Evolutionary conservation across 2,329 filamentous ascomycete genomes (phyloP).

Genomic region (Myrmaecium sp.): DNA sequence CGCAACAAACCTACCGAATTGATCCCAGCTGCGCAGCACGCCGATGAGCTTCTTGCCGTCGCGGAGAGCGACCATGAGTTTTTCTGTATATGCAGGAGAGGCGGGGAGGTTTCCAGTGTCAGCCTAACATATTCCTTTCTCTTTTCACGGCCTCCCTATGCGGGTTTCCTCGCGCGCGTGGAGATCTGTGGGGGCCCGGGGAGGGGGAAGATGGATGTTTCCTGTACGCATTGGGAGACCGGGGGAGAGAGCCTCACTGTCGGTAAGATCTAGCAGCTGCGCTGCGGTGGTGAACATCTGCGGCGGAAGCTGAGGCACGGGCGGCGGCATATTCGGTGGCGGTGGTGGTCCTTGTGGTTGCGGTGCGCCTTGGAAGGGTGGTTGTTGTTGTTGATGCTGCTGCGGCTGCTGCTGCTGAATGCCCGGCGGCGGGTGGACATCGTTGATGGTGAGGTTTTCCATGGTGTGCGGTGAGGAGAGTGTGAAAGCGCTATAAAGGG

Average conservation of each 20-base stretch:
- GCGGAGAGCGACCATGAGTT: conserved; percentile 77
- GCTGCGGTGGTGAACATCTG: conserved; percentile 99
- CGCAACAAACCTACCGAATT: conserved; percentile 57
- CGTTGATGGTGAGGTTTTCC: conserved; percentile 6
- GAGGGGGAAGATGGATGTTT: not conserved
- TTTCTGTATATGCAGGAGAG: conserved; percentile 56
- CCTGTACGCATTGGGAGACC: conserved; percentile 2
- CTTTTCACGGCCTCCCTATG: too few relatives aligned
- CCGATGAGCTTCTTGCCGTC: conserved; percentile 91
- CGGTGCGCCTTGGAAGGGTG: too few relatives aligned
- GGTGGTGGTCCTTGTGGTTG: conserved; percentile 1
- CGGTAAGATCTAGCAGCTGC: conserved; percentile 86
- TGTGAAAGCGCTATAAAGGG: conserved; percentile 2
- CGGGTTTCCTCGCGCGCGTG: too few relatives aligned
- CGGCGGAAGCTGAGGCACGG: conserved; percentile 53
- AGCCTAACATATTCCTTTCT: too few relatives aligned
- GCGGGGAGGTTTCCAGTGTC: too few relatives aligned
- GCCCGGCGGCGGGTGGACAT: conserved; percentile 2
- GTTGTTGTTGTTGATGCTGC: conserved; percentile 2
- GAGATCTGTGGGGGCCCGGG: too few relatives aligned
- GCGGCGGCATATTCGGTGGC: conserved; percentile 13
- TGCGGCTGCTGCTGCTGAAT: conserved; percentile 1
- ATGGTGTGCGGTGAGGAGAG: conserved; percentile 2
- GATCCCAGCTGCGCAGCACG: conserved; percentile 88
- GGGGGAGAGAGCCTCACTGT: conserved; percentile 50